Conservation (phyloP, 352 stramenopile species). For the Phytophthora agathidicida region DNA sequence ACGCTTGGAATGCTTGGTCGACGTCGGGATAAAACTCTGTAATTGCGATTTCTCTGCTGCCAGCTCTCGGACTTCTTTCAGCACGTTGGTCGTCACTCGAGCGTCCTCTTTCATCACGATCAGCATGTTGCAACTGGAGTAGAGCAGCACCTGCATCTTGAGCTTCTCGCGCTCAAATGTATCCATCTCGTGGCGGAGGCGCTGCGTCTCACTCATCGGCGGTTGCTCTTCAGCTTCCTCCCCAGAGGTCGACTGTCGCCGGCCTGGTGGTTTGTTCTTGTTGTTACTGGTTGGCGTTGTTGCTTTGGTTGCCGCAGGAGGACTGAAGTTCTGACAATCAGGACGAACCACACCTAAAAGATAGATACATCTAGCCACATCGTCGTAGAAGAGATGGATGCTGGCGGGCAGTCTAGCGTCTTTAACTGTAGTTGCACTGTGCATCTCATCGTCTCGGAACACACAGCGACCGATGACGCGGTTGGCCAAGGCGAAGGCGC, state of each 20-base stretch:
- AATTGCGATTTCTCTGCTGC: slow-evolving; percentile 66
- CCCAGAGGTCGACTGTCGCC: slow-evolving; percentile 5
- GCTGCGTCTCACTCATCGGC: slow-evolving; percentile 16
- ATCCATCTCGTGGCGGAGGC: slow-evolving; percentile 16
- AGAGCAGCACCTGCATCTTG: slow-evolving; percentile 73
- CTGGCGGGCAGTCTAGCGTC: slow-evolving; percentile 35
- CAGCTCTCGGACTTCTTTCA: slow-evolving; percentile 57
- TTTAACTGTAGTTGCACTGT: slow-evolving; percentile 30
- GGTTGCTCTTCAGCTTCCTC: slow-evolving; percentile 18
- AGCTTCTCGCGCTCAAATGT: slow-evolving; percentile 53
- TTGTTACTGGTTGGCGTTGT: slow-evolving; percentile 6
- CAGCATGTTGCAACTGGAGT: slow-evolving; percentile 63
- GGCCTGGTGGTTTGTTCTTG: slow-evolving; percentile 10
- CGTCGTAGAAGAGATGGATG: slow-evolving; percentile 70
- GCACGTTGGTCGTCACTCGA: slow-evolving; percentile 42
- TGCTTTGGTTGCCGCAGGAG: slow-evolving; percentile 6
- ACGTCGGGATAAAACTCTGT: slow-evolving; percentile 31
- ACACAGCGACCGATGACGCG: slow-evolving; percentile 62
- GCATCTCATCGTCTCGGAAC: slow-evolving; percentile 45
- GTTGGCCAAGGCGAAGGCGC: slow-evolving; percentile 60
- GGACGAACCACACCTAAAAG: slow-evolving; percentile 56
- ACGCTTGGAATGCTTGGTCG: slow-evolving; percentile 49
- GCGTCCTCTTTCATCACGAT: slow-evolving; percentile 53
- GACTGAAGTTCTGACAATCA: slow-evolving; percentile 42
- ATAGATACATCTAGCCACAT: slow-evolving; percentile 50